These are phyloP conservation scores for Usnea hakonensis DNA, from an alignment of 495 filamentous ascomycete species.

Conservation along the genomic window DNA sequence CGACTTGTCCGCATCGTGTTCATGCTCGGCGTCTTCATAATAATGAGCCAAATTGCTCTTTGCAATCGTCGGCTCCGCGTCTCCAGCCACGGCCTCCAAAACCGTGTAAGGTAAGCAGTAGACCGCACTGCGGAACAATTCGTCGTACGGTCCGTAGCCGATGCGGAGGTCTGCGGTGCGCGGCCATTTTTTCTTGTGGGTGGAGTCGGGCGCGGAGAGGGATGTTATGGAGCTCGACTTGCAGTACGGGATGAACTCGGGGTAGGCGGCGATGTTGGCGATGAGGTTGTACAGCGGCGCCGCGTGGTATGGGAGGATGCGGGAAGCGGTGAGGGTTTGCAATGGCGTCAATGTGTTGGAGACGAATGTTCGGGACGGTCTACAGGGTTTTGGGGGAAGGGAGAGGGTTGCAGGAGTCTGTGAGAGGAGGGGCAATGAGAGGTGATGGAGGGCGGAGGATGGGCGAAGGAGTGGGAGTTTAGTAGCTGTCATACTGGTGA, in stretches of 20 bases:
- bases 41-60: conserved; percentile 30
- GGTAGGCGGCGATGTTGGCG: conserved; percentile 75
- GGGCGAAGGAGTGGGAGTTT: conserved; percentile 15
- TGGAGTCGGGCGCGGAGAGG: conserved; percentile 39
- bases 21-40: background rate
- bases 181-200: conserved; percentile 48
- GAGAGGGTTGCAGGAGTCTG: background rate
- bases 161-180: conserved; percentile 70
- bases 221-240: conserved; percentile 60
- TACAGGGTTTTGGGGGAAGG: background rate
- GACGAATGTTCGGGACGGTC: conserved; percentile 5
- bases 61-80: conserved; percentile 37
- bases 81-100: conserved; percentile 76
- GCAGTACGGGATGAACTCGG: conserved; percentile 80
- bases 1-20: background rate
- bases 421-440: background rate
- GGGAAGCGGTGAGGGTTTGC: conserved; percentile 60
- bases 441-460: conserved; percentile 1
- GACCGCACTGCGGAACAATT: conserved; percentile 68
- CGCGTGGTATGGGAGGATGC: conserved; percentile 72
- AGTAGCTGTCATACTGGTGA: conserved; percentile 1
- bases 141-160: conserved; percentile 74
- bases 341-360: conserved; percentile 30
- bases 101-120: conserved; percentile 58
- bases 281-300: conserved; percentile 68